Base-by-base conservation (phyloP, 441 rosid genomes). In the Erysimum pusillum region DNA sequence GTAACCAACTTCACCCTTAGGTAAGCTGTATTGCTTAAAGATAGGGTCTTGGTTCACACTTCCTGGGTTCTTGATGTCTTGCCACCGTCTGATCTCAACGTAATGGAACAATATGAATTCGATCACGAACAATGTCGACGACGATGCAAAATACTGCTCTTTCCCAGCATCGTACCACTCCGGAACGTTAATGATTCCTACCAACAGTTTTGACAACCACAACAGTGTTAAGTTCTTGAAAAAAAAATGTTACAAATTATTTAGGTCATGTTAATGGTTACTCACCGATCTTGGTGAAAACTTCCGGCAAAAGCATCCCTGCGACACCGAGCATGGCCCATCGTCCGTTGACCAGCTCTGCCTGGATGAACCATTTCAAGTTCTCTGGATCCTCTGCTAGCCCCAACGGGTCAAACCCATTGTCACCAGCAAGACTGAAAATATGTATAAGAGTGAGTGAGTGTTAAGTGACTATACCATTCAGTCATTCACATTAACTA, bases 11-110 rank as follows among this genome's bases (percentile, higher is more conserved):
- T 94, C 98, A 48, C 90, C 51, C 4, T 91, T 91, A 53, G 98
- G 96, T 86, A 94, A 87, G 86, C 96, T 91, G 90, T 92, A 94
- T 65, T 94, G 99, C 91, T 92, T 94, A 78, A 94, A 94, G 84
- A 94, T 94, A 9, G 99, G 99, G 68, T 94, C 99, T 82, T 94
- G 99, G 89, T 94, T 91, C 48, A 94, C 98, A 76, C 96, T 67
- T 12, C 99, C 99, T 1, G 97, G 98, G 89, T 94, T 94, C 87
- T 94, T 94, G 9, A 92, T 94, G 80, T 94, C 99, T 77, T 94
- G 98, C 99, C 99, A 94, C 74, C 99, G 78, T 86, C 99, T 87
- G 72, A 94, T 92, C 95, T 94, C 99, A 79, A 94, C 98, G 68
- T 94, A 94, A 73, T 94, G 99, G 83, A 94, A 94, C 83, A 94